Percentiles rank a stretch among this genome's conserved stretches.
These are phyloP conservation scores for Metschnikowia drakensbergensis DNA, from an alignment of 805 yeast species.

Conservation along the genomic window DNA sequence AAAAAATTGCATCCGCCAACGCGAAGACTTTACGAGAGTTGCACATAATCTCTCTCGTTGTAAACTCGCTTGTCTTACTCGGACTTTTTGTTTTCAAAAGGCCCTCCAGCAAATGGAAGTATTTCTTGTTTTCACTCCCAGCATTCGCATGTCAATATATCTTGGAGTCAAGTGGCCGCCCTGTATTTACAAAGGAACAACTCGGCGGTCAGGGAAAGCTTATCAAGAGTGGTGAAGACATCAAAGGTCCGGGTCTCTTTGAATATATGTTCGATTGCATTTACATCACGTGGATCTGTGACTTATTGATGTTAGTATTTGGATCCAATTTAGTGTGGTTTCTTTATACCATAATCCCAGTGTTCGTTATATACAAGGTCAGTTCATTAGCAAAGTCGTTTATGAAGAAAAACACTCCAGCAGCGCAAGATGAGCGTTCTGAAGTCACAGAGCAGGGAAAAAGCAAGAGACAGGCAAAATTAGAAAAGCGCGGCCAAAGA, in stretches of 20 bases:
- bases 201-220: constrained; percentile 35
- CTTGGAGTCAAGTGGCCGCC: constrained; percentile 61
- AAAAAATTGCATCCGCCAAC: constrained; percentile 48
- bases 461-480: constrained; percentile 18
- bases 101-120: constrained; percentile 20
- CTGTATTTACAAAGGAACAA: constrained; percentile 41
- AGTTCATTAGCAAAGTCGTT: constrained; percentile 31
- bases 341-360: constrained; percentile 49
- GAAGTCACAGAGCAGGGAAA: constrained; percentile 8
- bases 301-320: constrained; percentile 47
- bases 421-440: neutral
- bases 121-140: constrained; percentile 33
- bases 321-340: constrained; percentile 64
- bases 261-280: constrained; percentile 71
- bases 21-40: constrained; percentile 36
- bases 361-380: constrained; percentile 47
- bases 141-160: constrained; percentile 44
- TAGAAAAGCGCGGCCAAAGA: constrained; percentile 15
- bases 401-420: constrained; percentile 9
- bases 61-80: constrained; percentile 14
- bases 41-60: constrained; percentile 27
- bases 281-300: constrained; percentile 59
- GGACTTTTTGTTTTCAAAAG: constrained; percentile 11
- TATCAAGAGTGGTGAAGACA: constrained; percentile 55
- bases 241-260: constrained; percentile 58